A percentile compares a stretch with the other conserved stretches of the same genome.
Evolutionary conservation across 192 early-diverging fungal genomes (phyloP).

Genomic region (Phycomyces blakesleeanus): DNA sequence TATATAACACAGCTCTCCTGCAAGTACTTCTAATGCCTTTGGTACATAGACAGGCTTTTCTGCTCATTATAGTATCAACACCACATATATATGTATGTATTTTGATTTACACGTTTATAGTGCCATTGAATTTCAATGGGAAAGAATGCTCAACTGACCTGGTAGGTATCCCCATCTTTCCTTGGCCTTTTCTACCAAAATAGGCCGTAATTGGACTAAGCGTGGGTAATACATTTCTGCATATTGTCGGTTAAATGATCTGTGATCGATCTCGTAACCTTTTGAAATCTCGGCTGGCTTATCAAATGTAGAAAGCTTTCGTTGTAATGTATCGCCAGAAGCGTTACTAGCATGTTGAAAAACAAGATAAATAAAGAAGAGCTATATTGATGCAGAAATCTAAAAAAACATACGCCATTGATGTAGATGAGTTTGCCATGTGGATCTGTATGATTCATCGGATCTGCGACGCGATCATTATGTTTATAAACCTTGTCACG

Average conservation of each 20-base stretch:
- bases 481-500: too few species aligned
- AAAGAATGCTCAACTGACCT: conserved; percentile 16
- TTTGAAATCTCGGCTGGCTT: conserved; percentile 25
- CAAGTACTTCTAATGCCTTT: conserved; percentile 71
- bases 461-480: too few species aligned
- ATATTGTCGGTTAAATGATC: conserved; percentile 78
- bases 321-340: neutral
- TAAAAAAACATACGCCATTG: too few species aligned
- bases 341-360: too few species aligned
- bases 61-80: conserved; percentile 1
- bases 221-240: conserved; percentile 82
- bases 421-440: too few species aligned
- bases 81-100: neutral
- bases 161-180: conserved; percentile 46
- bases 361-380: too few species aligned
- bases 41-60: conserved; percentile 44
- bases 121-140: neutral
- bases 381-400: too few species aligned
- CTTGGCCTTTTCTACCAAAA: conserved; percentile 54
- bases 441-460: too few species aligned
- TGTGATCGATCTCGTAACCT: conserved; percentile 56
- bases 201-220: conserved; percentile 58
- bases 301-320: conserved; percentile 11
- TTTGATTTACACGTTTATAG: neutral
- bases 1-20: conserved; percentile 61